Evolutionary conservation across 2,329 filamentous ascomycete genomes (phyloP), one percentile per base, ranked within the genome.

Genomic region (Bimuria novae-zelandiae): DNA sequence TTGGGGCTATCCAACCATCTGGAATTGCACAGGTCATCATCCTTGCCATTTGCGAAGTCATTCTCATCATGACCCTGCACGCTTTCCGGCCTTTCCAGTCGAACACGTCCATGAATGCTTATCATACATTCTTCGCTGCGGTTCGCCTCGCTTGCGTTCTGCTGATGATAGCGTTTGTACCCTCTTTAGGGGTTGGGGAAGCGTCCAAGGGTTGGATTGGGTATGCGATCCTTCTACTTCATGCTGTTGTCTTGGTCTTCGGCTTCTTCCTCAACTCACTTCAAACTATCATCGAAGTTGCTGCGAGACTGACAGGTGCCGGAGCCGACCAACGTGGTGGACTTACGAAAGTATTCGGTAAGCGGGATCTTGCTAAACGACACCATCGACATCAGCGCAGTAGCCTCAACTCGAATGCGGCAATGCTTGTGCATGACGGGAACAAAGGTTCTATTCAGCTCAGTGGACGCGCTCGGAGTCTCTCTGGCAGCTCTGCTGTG

Each of bases 51-150:
- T 97, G 92, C 73, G 94, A 99, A 76, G 89, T 97, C 57, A 88
- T 97, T 29, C 85, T 92, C 54, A 86, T 97, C 30, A 80, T 97
- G 39, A 93, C 92, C 0, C 78, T 97, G 4, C 87, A 94, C 64
- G 90, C 91, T 7, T 96, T 97, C 77, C 86, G 89, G 14, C 94
- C 94, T 0, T 99, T 95, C 67, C 88, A 93, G 55, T 86, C 87
- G 1, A 86, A 92, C 19, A 97, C 94, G 0, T 97, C 93, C 23
- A 99, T 99, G 94, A 97, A 97, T 69, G 85, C 90, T 8, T 97
- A 97, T 62, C 92, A 97, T 65, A 90, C 89, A 1, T 85, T 92
- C 57, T 96, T 97, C 73, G 85, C 92, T 0, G 77, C 82, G 2
- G 79, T 96, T 12, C 86, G 94, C 29, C 87, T 97, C 27, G 76